A percentile compares a stretch with the other conserved stretches of the same genome.
phyloP scores from a whole-genome alignment of 2,329 filamentous ascomycete species.

The Clonostachys rhizophaga region DNA sequence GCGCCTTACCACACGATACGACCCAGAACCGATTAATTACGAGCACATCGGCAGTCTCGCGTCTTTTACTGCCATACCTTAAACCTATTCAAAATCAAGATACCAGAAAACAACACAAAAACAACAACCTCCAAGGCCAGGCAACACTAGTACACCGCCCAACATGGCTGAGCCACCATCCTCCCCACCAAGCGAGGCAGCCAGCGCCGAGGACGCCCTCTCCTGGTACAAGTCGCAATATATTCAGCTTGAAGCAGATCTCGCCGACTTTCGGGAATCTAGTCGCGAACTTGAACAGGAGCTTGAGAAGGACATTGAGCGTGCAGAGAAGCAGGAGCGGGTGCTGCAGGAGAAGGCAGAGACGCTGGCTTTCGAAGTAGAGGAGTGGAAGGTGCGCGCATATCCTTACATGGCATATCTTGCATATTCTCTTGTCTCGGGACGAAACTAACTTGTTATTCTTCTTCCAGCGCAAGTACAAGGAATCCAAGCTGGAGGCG shows the following conservation, averaged over 20 bases:
- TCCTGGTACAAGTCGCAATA: slow-evolving; percentile 96
- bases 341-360: slow-evolving; percentile 84
- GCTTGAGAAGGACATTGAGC: slow-evolving; percentile 92
- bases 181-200: slow-evolving; percentile 51
- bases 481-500: slow-evolving; percentile 86
- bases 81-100: no score
- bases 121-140: no score
- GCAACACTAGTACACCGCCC: background rate
- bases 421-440: no score
- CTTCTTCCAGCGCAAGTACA: slow-evolving; percentile 76
- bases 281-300: slow-evolving; percentile 93
- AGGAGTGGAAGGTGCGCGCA: slow-evolving; percentile 94
- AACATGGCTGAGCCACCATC: slow-evolving; percentile 57
- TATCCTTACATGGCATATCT: background rate
- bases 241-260: slow-evolving; percentile 83
- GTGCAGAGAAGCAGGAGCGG: slow-evolving; percentile 89
- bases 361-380: slow-evolving; percentile 78
- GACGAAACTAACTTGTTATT: background rate
- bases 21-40: no score
- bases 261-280: slow-evolving; percentile 89
- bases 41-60: no score
- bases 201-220: slow-evolving; percentile 68
- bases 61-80: no score
- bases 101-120: no score
- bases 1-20: no score